Evolutionary conservation across 441 rosid species (phyloP).

Genomic region (Geranium incanum): DNA sequence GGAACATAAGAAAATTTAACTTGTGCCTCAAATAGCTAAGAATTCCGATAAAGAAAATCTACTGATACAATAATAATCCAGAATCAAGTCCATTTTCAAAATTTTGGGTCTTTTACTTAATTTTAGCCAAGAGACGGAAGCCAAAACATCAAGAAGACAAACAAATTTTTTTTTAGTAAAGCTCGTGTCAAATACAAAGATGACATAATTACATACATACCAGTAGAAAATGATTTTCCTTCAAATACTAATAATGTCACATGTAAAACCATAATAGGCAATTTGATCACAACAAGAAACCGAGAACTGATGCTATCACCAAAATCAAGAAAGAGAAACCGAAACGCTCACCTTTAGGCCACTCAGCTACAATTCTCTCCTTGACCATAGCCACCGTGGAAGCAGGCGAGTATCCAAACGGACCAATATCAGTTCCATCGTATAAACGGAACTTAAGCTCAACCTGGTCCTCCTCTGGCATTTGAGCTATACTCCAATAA

Average conservation of each 20-base stretch:
- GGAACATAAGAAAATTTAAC: not conserved
- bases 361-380: constrained; percentile 63
- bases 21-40: not conserved
- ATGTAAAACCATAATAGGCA: too few species aligned
- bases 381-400: constrained; percentile 67
- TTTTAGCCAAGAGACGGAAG: not conserved
- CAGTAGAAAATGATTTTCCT: not conserved
- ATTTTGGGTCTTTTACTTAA: not conserved
- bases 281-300: not conserved
- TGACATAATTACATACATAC: not conserved
- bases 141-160: not conserved
- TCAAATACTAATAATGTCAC: not conserved
- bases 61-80: not conserved
- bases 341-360: constrained; percentile 66
- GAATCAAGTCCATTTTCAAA: not conserved
- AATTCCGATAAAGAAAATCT: not conserved
- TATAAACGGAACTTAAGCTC: constrained; percentile 74
- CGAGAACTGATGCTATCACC: not conserved
- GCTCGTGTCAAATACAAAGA: not conserved
- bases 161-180: not conserved
- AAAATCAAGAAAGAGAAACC: constrained; percentile 7
- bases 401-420: constrained; percentile 62
- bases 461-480: constrained; percentile 67
- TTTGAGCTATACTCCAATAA: constrained; percentile 31
- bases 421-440: constrained; percentile 89